Evolutionary conservation across 1,139 yeast genomes (phyloP), one percentile per base, ranked within the genome.

Genomic region (Magnusiomyces tetraspermus): DNA sequence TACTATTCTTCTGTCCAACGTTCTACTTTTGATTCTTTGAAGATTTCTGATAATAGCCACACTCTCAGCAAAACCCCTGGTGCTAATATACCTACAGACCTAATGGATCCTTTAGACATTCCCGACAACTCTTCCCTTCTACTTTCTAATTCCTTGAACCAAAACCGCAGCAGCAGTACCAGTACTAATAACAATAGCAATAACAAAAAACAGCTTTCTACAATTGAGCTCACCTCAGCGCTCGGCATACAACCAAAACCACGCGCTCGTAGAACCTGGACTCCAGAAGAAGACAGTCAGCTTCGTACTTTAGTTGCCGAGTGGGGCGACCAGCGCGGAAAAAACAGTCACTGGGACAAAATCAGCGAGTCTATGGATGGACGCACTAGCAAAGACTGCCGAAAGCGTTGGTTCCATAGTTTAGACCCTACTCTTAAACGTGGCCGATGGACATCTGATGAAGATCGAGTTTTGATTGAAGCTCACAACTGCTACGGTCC

Each of bases 241-340:
- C 48, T 55, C 17, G 58, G 58, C 22, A 52, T 55, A 21, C 52
- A 41, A 5, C 41, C 55, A 22, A 51, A 54, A 28, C 52, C 52
- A 13, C 54, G 60, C 11, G 54, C 59, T 26, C 59, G 72, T 22
- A 76, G 87, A 61, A 83, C 84, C 10, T 90, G 97, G 97, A 75
- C 82, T 1, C 66, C 77, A 49, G 87, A 83, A 33, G 97, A 90
- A 64, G 97, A 90, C 65, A 73, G 88, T 51, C 68, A 71, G 53
- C 71, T 90, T 57, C 82, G 90, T 33, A 73, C 77, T 50, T 78
- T 82, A 57, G 95, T 90, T 17, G 81, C 84, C 58, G 67, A 70
- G 41, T 83, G 85, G 71, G 97, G 97, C 17, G 92, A 96, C 3
- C 88, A 87, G 68, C 86, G 97, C 88, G 81, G 95, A 59, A 82